These are phyloP conservation scores for Neophaeococcomyces aloes DNA, from an alignment of 2,329 filamentous ascomycete species.

Conservation along the genomic window DNA sequence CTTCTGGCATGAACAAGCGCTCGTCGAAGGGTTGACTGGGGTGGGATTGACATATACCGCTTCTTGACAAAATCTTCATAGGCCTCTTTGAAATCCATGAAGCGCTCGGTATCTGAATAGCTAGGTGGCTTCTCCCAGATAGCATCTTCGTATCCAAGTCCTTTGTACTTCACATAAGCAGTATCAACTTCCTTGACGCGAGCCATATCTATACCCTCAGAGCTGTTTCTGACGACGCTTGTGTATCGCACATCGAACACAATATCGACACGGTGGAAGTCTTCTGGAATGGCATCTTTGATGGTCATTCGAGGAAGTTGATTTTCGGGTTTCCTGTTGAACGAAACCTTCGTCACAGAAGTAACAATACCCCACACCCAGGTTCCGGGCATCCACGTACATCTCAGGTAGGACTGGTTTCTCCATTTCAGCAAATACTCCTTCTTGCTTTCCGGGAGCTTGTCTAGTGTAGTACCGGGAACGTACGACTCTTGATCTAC, in stretches of 20 bases:
- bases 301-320: conserved; percentile 57
- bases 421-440: conserved; percentile 92
- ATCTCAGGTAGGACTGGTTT: conserved; percentile 66
- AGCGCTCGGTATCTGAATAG: conserved; percentile 54
- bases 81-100: conserved; percentile 68
- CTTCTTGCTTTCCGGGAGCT: conserved; percentile 64
- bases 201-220: conserved; percentile 58
- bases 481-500: conserved; percentile 46
- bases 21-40: conserved; percentile 47
- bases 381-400: conserved; percentile 74
- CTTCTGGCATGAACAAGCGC: conserved; percentile 59
- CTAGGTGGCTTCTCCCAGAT: conserved; percentile 79
- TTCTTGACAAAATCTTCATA: conserved; percentile 80
- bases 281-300: conserved; percentile 75
- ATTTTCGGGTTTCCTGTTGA: conserved; percentile 57
- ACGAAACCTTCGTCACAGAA: conserved; percentile 58
- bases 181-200: conserved; percentile 62
- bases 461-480: conserved; percentile 42
- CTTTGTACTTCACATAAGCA: conserved; percentile 83
- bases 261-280: conserved; percentile 76
- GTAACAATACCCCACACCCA: conserved; percentile 72
- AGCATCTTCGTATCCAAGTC: conserved; percentile 76
- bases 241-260: conserved; percentile 70
- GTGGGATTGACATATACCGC: conserved; percentile 57
- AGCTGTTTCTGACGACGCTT: conserved; percentile 45